Percentiles rank a stretch among this genome's conserved stretches.
Conservation (phyloP, 2,329 filamentous ascomycete species). For the Fusarium sp. region DNA sequence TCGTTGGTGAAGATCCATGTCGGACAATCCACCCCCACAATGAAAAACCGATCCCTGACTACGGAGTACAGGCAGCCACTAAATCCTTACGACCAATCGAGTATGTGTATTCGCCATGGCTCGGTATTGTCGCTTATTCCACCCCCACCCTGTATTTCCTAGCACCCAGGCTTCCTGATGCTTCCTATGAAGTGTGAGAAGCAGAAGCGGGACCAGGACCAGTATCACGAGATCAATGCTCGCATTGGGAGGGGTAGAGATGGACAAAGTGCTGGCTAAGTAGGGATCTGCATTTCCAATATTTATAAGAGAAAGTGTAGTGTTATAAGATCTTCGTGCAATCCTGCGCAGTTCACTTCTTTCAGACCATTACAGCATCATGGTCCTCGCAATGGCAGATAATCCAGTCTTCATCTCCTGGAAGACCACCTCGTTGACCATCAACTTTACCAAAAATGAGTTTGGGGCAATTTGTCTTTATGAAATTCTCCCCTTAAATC, state of each 20-base stretch:
- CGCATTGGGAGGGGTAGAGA: rapidly evolving
- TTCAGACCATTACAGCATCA: rapidly evolving
- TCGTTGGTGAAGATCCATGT: rapidly evolving
- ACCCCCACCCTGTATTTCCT: neutral
- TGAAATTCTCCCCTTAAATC: neutral
- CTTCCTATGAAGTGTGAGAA: neutral
- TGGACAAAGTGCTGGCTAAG: rapidly evolving
- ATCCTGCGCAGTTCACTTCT: rapidly evolving
- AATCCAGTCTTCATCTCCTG: neutral
- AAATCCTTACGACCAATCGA: neutral
- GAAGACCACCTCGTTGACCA: neutral
- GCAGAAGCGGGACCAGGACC: neutral
- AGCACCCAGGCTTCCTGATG: rapidly evolving
- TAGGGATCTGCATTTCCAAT: neutral
- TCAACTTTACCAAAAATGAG: neutral
- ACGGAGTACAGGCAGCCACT: neutral
- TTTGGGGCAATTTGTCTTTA: neutral
- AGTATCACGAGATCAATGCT: neutral
- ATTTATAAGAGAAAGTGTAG: neutral
- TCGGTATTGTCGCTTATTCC: rapidly evolving
- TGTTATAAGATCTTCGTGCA: rapidly evolving
- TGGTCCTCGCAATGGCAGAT: neutral
- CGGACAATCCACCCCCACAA: neutral
- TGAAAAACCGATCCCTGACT: neutral
- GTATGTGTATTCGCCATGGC: too few species aligned